Percentiles rank a stretch among this genome's conserved stretches.
Evolutionary conservation across 345 rosid genomes (phyloP).

Genomic region (Brassica rapa): DNA sequence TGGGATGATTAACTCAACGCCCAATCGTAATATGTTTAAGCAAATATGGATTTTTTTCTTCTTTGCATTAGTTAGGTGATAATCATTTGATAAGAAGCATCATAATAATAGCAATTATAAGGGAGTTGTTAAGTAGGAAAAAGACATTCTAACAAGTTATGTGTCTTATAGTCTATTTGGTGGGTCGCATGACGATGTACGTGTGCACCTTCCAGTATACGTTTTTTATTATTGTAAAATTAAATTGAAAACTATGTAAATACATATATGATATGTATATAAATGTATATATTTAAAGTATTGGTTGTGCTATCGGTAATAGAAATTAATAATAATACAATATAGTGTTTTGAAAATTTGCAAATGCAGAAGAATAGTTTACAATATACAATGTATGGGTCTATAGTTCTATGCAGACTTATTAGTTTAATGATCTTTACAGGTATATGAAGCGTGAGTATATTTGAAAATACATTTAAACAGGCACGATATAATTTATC

Average conservation of each 20-base stretch:
- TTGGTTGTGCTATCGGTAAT: not conserved
- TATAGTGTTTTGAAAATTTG: not conserved
- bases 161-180: conserved; percentile 31
- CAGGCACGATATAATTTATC: not conserved
- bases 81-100: conserved; percentile 2
- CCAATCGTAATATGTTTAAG: conserved; percentile 16
- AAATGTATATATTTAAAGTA: not conserved
- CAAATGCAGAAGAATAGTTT: not conserved
- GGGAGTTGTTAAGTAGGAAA: conserved; percentile 42
- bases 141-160: conserved; percentile 48
- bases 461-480: not conserved
- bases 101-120: conserved; percentile 17
- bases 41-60: not conserved
- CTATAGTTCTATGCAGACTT: not conserved
- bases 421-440: not conserved
- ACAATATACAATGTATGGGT: not conserved
- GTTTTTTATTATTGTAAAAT: not conserved
- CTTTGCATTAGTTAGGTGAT: conserved; percentile 21
- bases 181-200: conserved; percentile 45
- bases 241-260: not conserved
- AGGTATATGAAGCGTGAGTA: not conserved
- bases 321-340: not conserved
- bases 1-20: conserved; percentile 38
- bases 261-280: not conserved
- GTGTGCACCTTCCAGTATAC: conserved; percentile 20